These are phyloP conservation scores for Entomortierella parvispora DNA, from an alignment of 192 early-diverging fungal genomes.

Conservation along the genomic window DNA sequence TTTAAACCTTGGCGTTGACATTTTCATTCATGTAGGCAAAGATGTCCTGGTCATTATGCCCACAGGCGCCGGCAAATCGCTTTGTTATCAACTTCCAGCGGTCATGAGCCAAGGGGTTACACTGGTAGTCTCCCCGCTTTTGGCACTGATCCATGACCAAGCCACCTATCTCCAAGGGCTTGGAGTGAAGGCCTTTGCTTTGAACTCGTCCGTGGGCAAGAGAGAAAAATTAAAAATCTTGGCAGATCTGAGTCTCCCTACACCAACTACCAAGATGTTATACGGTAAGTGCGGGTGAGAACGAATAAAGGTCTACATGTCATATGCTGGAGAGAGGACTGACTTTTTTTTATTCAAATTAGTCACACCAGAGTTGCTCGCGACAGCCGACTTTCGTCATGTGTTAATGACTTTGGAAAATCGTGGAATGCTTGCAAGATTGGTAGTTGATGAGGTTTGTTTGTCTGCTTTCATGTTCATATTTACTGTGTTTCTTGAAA, in stretches of 20 bases:
- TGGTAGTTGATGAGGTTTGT: slow-evolving; percentile 91
- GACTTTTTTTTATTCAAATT: not conserved
- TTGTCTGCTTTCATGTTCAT: too few relatives aligned
- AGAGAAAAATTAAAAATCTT: slow-evolving; percentile 63
- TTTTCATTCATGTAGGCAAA: slow-evolving; percentile 55
- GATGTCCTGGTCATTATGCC: slow-evolving; percentile 99
- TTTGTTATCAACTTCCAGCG: slow-evolving; percentile 95
- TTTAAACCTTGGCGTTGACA: not conserved
- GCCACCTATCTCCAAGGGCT: slow-evolving; percentile 68
- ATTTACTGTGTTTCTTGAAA: not conserved
- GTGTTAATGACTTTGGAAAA: slow-evolving; percentile 62
- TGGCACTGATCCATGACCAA: slow-evolving; percentile 98
- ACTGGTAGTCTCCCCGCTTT: slow-evolving; percentile 90
- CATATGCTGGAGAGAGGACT: not conserved
- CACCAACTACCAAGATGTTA: slow-evolving; percentile 68
- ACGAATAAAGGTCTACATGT: too few relatives aligned
- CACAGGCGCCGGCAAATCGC: slow-evolving; percentile 95
- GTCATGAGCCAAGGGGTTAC: slow-evolving; percentile 84
- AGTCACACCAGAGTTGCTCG: slow-evolving; percentile 88
- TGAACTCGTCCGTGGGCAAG: slow-evolving; percentile 70
- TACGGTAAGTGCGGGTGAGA: too few relatives aligned
- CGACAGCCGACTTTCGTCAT: slow-evolving; percentile 68
- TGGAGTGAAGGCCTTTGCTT: slow-evolving; percentile 50
- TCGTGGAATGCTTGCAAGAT: slow-evolving; percentile 74
- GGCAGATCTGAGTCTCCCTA: slow-evolving; percentile 57